Percentiles rank a stretch among this genome's conserved stretches.
phyloP scores from a whole-genome alignment of 768 basidiomycete species.

The Mycena crocata region DNA sequence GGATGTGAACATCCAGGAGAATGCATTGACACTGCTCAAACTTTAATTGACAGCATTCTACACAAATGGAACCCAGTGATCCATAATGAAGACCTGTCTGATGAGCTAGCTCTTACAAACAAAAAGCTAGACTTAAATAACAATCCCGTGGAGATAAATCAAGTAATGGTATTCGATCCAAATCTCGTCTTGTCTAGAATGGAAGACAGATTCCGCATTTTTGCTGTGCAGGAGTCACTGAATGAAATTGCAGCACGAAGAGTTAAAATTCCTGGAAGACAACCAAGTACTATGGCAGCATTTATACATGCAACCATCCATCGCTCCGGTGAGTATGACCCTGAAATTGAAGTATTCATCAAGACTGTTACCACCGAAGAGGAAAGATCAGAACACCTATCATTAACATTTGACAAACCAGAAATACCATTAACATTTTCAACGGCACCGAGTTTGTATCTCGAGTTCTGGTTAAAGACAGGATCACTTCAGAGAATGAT shows the following conservation, averaged over 20 bases:
- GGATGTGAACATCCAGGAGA: slow-evolving; percentile 3
- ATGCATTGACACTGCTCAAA: slow-evolving; percentile 3
- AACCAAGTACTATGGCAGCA: background rate
- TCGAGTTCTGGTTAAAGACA: too few relatives aligned
- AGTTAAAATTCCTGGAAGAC: background rate
- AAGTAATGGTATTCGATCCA: background rate
- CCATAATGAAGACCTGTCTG: background rate
- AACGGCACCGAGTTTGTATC: background rate
- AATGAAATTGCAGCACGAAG: background rate
- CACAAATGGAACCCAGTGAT: background rate
- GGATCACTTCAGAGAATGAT: too few relatives aligned
- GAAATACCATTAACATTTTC: too few relatives aligned
- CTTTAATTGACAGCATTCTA: background rate
- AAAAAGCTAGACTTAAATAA: background rate
- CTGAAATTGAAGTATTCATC: background rate
- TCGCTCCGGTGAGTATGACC: background rate
- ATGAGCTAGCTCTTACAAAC: slow-evolving; percentile 1
- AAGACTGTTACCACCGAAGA: background rate
- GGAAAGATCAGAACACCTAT: background rate
- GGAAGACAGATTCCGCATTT: background rate
- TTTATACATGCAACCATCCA: background rate
- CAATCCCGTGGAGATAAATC: background rate
- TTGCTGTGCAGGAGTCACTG: background rate
- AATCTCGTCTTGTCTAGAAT: background rate
- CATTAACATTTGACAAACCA: background rate